Percentiles rank a stretch among this genome's conserved stretches.
Evolutionary conservation across 495 filamentous ascomycete species (phyloP).

Genomic region (Penicillium atrosanguineum): DNA sequence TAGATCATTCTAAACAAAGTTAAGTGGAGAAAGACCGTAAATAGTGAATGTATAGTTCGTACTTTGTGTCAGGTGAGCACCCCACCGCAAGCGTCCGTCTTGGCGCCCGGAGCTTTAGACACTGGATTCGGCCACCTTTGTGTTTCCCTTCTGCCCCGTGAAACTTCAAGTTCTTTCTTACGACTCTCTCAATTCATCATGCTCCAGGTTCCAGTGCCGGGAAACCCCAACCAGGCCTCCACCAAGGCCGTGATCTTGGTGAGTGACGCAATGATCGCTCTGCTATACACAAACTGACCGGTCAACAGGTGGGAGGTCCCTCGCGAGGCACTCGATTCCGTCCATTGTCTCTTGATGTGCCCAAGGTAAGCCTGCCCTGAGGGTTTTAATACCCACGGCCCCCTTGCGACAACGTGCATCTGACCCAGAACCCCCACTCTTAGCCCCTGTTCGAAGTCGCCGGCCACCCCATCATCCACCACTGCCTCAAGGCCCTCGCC

Average conservation of each 20-base stretch:
- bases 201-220: conserved; percentile 49
- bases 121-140: conserved; percentile 18
- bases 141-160: neutral
- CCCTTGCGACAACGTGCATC: neutral
- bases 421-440: conserved; percentile 18
- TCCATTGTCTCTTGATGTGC: conserved; percentile 92
- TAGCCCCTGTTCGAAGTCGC: conserved; percentile 99
- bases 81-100: conserved; percentile 26
- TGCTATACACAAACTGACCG: conserved; percentile 16
- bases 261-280: conserved; percentile 22
- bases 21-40: too few relatives aligned
- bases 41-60: too few relatives aligned
- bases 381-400: conserved; percentile 2
- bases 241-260: conserved; percentile 74
- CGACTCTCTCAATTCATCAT: conserved; percentile 24
- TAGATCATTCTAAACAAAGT: too few relatives aligned
- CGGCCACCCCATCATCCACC: conserved; percentile 96
- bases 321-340: conserved; percentile 95
- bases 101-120: conserved; percentile 23
- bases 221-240: conserved; percentile 47
- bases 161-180: conserved; percentile 1
- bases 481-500: conserved; percentile 88
- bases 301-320: conserved; percentile 79
- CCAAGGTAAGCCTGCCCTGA: conserved; percentile 66
- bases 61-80: conserved; percentile 23